phyloP scores from a whole-genome alignment of 2,329 filamentous ascomycete species.

The Fusarium veterinarium region DNA sequence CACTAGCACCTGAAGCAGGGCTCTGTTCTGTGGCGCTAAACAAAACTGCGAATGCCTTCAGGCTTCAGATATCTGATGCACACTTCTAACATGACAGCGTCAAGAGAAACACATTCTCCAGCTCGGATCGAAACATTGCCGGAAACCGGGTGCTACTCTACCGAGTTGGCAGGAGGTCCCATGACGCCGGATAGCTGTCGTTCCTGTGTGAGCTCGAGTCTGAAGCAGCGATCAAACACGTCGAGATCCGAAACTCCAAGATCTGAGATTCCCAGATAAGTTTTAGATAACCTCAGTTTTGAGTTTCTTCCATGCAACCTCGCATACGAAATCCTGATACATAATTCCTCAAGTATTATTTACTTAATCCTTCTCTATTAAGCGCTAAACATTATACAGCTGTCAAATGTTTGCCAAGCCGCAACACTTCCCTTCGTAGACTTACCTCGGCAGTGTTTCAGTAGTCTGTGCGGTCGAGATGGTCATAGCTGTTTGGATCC shows the following conservation, averaged over 20 bases:
- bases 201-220: constrained; percentile 39
- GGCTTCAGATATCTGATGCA: constrained; percentile 33
- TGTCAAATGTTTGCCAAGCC: constrained; percentile 30
- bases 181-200: constrained; percentile 38
- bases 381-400: constrained; percentile 8
- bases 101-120: constrained; percentile 28
- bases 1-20: constrained; percentile 15
- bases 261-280: constrained; percentile 34
- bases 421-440: constrained; percentile 14
- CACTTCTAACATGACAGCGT: constrained; percentile 27
- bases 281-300: constrained; percentile 31
- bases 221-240: constrained; percentile 44
- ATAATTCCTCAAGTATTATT: background rate
- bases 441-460: constrained; percentile 29
- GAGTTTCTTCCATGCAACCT: constrained; percentile 1
- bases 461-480: constrained; percentile 18
- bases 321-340: background rate
- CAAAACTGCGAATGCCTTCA: constrained; percentile 25
- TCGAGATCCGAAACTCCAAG: constrained; percentile 32
- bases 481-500: constrained; percentile 14
- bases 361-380: background rate
- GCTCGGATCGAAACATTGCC: constrained; percentile 25
- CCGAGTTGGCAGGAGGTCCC: constrained; percentile 31
- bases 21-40: constrained; percentile 17
- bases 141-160: constrained; percentile 22